Percentiles rank a stretch among this genome's conserved stretches.
These are phyloP conservation scores for Umbelopsis vinacea DNA, from an alignment of 192 early-diverging fungal genomes.

Conservation along the genomic window DNA sequence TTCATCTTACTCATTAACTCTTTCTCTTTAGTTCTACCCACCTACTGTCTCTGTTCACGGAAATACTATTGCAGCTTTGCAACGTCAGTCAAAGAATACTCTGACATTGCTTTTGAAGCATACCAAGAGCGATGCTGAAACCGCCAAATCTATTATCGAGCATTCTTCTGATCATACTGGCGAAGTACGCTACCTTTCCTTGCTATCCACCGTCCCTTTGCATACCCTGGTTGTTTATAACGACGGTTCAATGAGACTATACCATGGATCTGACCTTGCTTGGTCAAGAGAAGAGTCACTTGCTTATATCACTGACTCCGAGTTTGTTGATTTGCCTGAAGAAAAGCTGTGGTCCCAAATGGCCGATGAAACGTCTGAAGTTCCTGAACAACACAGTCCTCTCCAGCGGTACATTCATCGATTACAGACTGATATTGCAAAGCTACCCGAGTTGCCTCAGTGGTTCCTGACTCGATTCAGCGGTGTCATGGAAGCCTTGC, in stretches of 20 bases:
- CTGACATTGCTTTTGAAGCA: slow-evolving; percentile 2
- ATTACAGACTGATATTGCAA: slow-evolving; percentile 49
- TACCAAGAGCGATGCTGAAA: neutral
- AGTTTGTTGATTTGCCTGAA: slow-evolving; percentile 86
- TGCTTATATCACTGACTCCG: slow-evolving; percentile 66
- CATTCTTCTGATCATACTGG: slow-evolving; percentile 31
- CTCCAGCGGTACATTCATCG: slow-evolving; percentile 71
- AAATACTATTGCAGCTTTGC: neutral
- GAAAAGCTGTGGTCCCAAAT: slow-evolving; percentile 67
- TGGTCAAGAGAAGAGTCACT: slow-evolving; percentile 93
- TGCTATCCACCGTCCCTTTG: slow-evolving; percentile 25
- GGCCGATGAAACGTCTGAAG: slow-evolving; percentile 66
- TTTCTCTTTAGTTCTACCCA: slow-evolving; percentile 17
- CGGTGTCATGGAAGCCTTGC: slow-evolving; percentile 19
- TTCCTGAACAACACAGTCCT: slow-evolving; percentile 51
- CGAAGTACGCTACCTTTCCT: slow-evolving; percentile 27
- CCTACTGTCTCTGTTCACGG: neutral
- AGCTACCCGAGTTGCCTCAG: slow-evolving; percentile 52
- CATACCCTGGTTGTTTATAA: slow-evolving; percentile 60
- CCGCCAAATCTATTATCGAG: slow-evolving; percentile 7
- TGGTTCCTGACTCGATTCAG: slow-evolving; percentile 47
- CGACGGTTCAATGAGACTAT: slow-evolving; percentile 63
- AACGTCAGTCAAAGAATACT: neutral
- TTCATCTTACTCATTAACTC: neutral
- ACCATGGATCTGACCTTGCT: slow-evolving; percentile 45